A percentile compares a stretch with the other conserved stretches of the same genome.
These are phyloP conservation scores for Leccinum sublutescens DNA, from an alignment of 768 basidiomycete species.

Conservation along the genomic window DNA sequence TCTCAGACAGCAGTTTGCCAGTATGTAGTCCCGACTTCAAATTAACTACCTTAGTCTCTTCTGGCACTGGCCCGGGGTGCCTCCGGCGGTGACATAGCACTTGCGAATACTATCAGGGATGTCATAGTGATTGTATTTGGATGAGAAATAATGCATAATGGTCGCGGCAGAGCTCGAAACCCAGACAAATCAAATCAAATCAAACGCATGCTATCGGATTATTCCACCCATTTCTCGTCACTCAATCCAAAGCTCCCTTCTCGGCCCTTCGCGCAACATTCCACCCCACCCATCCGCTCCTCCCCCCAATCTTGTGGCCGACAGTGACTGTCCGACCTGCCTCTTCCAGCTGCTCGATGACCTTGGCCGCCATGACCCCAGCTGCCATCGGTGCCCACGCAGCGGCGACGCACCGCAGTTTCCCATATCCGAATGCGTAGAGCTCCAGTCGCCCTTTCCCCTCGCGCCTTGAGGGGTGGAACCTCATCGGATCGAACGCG, in stretches of 20 bases:
- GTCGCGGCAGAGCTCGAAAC: not conserved
- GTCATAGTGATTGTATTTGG: no score
- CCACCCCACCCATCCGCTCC: slow-evolving; percentile 50
- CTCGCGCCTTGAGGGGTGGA: slow-evolving; percentile 30
- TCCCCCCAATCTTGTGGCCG: slow-evolving; percentile 33
- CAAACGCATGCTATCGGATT: no score
- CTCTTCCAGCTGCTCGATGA: slow-evolving; percentile 36
- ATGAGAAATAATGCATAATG: no score
- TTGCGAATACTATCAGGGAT: no score
- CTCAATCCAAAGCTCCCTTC: not conserved
- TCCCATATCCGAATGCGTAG: slow-evolving; percentile 48
- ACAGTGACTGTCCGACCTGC: slow-evolving; percentile 17
- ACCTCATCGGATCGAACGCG: slow-evolving; percentile 45
- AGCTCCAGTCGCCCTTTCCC: slow-evolving; percentile 17
- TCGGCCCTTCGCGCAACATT: slow-evolving; percentile 22
- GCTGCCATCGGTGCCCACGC: slow-evolving; percentile 59
- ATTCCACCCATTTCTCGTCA: not conserved
- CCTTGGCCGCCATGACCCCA: slow-evolving; percentile 44
- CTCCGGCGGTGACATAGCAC: no score
- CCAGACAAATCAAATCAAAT: no score
- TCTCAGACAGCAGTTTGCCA: no score
- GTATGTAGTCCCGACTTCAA: no score
- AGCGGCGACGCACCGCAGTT: slow-evolving; percentile 39
- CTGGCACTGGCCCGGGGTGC: no score
- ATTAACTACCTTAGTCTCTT: no score